Evolutionary conservation across 768 basidiomycete species (phyloP).

Genomic region (Rhizopogon sp.): DNA sequence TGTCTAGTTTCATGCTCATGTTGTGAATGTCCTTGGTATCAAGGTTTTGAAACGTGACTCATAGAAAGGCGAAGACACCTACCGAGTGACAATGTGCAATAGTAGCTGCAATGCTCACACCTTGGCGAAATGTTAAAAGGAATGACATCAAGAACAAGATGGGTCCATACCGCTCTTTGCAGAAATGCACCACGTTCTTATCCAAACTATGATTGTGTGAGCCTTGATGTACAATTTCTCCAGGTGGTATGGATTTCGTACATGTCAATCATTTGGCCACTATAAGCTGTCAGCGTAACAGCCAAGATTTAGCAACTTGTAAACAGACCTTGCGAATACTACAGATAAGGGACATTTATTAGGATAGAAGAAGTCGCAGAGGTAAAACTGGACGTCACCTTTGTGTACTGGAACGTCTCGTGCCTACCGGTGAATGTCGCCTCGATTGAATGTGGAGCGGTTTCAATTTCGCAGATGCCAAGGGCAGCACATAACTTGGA

Average conservation of each 20-base stretch:
- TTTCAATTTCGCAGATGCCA: conserved; percentile 60
- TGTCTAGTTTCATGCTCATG: conserved; percentile 59
- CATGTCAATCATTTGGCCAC: conserved; percentile 51
- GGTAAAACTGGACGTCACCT: conserved; percentile 30
- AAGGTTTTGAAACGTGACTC: neutral
- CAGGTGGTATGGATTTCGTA: conserved; percentile 37
- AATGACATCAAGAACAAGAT: neutral
- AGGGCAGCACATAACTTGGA: conserved; percentile 32
- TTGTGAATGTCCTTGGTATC: conserved; percentile 45
- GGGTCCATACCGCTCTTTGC: conserved; percentile 37
- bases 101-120: conserved; percentile 53
- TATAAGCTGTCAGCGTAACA: conserved; percentile 12
- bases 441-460: conserved; percentile 52
- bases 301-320: no score
- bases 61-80: neutral
- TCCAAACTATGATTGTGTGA: conserved; percentile 45
- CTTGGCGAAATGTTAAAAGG: conserved; percentile 19
- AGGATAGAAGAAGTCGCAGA: neutral
- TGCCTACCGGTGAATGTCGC: conserved; percentile 57
- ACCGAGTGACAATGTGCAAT: conserved; percentile 55
- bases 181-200: conserved; percentile 45
- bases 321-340: conserved; percentile 50
- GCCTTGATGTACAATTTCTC: conserved; percentile 39
- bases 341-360: neutral
- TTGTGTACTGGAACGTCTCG: conserved; percentile 61